These are phyloP conservation scores for Kurtzmaniella cleridarum DNA, from an alignment of 805 yeast genomes.

Conservation along the genomic window DNA sequence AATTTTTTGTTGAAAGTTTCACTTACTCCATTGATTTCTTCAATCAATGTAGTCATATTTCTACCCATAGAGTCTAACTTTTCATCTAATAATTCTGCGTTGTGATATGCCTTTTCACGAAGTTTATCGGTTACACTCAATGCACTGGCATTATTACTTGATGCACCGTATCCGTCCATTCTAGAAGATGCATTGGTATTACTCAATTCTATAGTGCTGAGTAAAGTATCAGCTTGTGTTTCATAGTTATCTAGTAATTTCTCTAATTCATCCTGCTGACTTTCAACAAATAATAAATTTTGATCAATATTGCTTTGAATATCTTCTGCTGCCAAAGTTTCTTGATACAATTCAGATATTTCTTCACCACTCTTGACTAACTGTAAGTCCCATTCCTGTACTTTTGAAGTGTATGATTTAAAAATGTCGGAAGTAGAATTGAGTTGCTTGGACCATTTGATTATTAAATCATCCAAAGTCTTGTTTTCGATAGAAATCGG, in stretches of 20 bases:
- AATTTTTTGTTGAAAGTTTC: conserved; percentile 65
- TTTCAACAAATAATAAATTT: conserved; percentile 75
- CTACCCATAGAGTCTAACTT: conserved; percentile 73
- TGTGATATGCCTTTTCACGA: conserved; percentile 81
- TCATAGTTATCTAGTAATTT: conserved; percentile 78
- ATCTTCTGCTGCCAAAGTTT: conserved; percentile 77
- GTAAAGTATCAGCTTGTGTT: conserved; percentile 53
- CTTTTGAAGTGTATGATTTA: conserved; percentile 65
- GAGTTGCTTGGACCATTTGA: conserved; percentile 89
- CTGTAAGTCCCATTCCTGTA: conserved; percentile 81
- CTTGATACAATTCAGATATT: conserved; percentile 69
- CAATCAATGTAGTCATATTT: conserved; percentile 68
- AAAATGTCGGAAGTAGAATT: conserved; percentile 69
- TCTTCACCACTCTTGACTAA: conserved; percentile 83
- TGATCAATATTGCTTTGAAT: conserved; percentile 84
- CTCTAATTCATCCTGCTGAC: conserved; percentile 91
- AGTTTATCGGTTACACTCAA: conserved; percentile 70
- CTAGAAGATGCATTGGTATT: conserved; percentile 15
- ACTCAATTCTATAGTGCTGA: conserved; percentile 32
- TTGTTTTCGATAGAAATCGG: conserved; percentile 81
- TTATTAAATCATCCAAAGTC: conserved; percentile 85
- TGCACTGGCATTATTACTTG: conserved; percentile 16
- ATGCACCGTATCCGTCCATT: conserved; percentile 17
- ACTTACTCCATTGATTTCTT: conserved; percentile 79
- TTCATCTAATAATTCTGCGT: conserved; percentile 81